Base-by-base conservation (phyloP, 768 basidiomycete genomes). In the Megacollybia marginata region DNA sequence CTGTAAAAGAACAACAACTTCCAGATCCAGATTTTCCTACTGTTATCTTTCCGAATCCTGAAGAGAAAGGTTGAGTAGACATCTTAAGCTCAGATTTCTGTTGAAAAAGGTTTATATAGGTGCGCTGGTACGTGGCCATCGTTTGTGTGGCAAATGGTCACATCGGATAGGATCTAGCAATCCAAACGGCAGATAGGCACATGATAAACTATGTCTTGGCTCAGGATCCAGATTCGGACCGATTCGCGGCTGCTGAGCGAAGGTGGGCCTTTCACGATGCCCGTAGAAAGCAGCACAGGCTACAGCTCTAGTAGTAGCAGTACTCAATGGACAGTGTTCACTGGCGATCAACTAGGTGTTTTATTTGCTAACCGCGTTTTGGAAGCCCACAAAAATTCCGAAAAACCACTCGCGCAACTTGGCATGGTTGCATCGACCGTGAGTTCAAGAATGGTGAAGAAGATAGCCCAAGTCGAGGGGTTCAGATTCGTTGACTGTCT, bases 391-490 rank as follows among this genome's bases (percentile, higher is more conserved):
- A 71, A 69, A 57, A 49, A 62, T 11, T 67, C 67, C 4, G 74
- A 72, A 2, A 71, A 71, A 51, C 62, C 69, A 18, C 32, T 70
- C 67, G 76, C 77, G 5, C 83, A 81, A 56, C 68, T 92, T 6
- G 89, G 85, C 2, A 88, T 94, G 80, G 83, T 92, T 6, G 89
- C 88, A 5, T 92, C 91, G 1, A 88, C 89, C 5, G 92, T 94
- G 13, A 92, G 89, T 60, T 92, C 88, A 12, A 92, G 89, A 66
- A 90, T 94, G 90, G 66, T 93, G 7, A 82, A 84, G 58, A 69
- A 78, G 2, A 88, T 94, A 70, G 90, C 91, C 0, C 59, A 67
- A 32, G 60, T 60, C 5, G 91, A 93, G 59, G 89, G 88, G 1
- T 92, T 93, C 70, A 80, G 75, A 57, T 93, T 92, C 60, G 75